Percentiles rank a stretch among this genome's conserved stretches.
phyloP scores from a whole-genome alignment of 768 basidiomycete genomes.

The Porpolomopsis calyptriformis region DNA sequence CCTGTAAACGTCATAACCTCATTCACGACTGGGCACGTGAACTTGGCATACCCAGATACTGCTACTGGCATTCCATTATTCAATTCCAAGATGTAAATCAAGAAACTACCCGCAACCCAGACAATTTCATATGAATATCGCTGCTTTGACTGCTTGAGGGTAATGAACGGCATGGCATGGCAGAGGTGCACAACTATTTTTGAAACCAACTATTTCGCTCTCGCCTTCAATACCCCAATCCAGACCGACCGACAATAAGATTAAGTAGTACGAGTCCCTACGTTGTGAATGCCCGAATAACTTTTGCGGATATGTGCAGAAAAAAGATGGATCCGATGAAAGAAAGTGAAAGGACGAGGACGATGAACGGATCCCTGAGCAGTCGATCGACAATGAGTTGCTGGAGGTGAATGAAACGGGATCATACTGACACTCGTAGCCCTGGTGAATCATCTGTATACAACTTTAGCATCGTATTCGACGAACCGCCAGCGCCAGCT shows the following conservation, averaged over 20 bases:
- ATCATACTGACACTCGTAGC: conserved; percentile 79
- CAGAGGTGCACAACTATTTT: no score
- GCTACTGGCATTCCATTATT: no score
- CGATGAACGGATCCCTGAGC: conserved; percentile 87
- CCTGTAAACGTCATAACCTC: no score
- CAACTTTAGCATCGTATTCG: conserved; percentile 96
- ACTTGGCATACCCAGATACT: no score
- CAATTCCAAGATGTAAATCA: no score
- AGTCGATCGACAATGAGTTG: conserved; percentile 2
- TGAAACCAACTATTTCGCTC: no score
- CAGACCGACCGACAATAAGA: not conserved
- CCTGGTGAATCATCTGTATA: conserved; percentile 99
- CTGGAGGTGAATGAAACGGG: conserved; percentile 1
- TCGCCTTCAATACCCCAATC: not conserved
- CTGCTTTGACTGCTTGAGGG: no score
- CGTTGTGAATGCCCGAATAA: conserved; percentile 85
- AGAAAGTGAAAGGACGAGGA: conserved; percentile 87
- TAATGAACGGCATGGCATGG: no score
- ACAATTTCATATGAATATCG: no score
- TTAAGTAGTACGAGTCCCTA: conserved; percentile 29
- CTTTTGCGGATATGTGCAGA: conserved; percentile 93
- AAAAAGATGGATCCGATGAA: conserved; percentile 99
- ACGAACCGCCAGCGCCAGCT: conserved; percentile 91
- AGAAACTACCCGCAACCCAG: no score
- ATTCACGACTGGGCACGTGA: no score